phyloP scores from a whole-genome alignment of 768 basidiomycete genomes.

The Auriscalpium orientale region DNA sequence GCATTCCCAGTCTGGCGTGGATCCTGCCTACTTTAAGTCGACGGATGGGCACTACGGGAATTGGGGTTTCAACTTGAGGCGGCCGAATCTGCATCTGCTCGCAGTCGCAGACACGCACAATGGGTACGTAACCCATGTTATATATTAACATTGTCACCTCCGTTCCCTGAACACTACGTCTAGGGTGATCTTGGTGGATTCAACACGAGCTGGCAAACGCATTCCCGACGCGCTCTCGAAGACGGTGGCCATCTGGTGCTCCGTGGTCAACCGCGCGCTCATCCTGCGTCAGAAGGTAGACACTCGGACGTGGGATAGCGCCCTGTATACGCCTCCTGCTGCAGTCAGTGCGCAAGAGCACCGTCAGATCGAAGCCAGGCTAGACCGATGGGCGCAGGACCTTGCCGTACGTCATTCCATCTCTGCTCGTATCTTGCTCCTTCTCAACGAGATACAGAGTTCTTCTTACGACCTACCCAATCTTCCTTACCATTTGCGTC shows the following conservation, averaged over 20 bases:
- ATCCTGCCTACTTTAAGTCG: slow-evolving; percentile 82
- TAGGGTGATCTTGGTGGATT: slow-evolving; percentile 84
- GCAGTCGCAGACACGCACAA: slow-evolving; percentile 41
- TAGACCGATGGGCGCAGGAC: slow-evolving; percentile 60
- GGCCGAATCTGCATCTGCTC: slow-evolving; percentile 79
- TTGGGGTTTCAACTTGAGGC: slow-evolving; percentile 78
- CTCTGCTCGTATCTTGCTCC: background rate
- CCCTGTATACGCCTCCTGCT: slow-evolving; percentile 64
- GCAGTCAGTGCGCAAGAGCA: slow-evolving; percentile 72
- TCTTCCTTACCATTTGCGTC: slow-evolving; percentile 62
- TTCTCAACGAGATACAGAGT: slow-evolving; percentile 31
- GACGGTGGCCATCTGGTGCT: slow-evolving; percentile 92
- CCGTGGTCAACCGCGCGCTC: slow-evolving; percentile 71
- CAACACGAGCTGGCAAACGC: slow-evolving; percentile 87
- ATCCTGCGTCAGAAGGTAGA: slow-evolving; percentile 20
- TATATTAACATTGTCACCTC: background rate
- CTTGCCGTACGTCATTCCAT: slow-evolving; percentile 48
- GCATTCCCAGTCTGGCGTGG: slow-evolving; percentile 17
- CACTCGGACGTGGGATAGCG: slow-evolving; percentile 40
- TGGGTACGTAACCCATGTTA: slow-evolving; percentile 42
- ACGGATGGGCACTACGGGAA: slow-evolving; percentile 82
- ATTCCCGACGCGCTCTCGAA: slow-evolving; percentile 89
- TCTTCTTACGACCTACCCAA: slow-evolving; percentile 66
- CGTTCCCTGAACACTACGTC: background rate
- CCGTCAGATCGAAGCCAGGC: slow-evolving; percentile 56